phyloP scores from a whole-genome alignment of 2,329 filamentous ascomycete species.

The Ophiostoma quercus region DNA sequence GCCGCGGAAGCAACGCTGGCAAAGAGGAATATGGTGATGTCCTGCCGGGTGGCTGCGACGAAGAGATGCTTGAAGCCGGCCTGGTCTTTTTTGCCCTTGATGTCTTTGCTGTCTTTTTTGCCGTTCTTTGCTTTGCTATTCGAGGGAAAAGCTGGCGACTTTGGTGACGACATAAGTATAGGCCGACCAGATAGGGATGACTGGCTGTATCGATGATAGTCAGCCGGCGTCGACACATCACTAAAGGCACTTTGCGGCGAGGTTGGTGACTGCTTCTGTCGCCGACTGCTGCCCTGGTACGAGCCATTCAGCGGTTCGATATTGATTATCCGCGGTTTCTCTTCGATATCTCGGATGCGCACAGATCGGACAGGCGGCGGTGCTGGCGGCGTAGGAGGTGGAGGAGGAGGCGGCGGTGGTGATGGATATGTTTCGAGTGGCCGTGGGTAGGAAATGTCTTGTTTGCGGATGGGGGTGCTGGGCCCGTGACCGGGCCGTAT shows the following conservation, averaged over 20 bases:
- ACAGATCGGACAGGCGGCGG: slow-evolving; percentile 14
- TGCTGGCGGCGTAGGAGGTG: background rate
- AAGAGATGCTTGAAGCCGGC: slow-evolving; percentile 50
- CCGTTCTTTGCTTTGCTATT: background rate
- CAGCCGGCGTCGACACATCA: background rate
- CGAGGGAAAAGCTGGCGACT: background rate
- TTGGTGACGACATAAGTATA: background rate
- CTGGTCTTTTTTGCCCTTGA: background rate
- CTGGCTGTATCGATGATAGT: background rate
- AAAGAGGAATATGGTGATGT: slow-evolving; percentile 49
- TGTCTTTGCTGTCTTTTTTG: background rate
- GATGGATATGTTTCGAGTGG: background rate
- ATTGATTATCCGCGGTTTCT: slow-evolving; percentile 18
- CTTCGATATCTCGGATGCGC: slow-evolving; percentile 18
- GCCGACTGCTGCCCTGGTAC: background rate
- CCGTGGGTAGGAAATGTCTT: slow-evolving; percentile 19
- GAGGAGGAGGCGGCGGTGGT: background rate
- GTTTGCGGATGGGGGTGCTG: slow-evolving; percentile 15
- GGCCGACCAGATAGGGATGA: background rate
- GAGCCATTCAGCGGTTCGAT: slow-evolving; percentile 8
- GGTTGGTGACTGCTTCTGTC: background rate
- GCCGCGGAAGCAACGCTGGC: slow-evolving; percentile 54
- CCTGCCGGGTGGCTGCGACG: slow-evolving; percentile 60
- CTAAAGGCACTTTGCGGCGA: slow-evolving; percentile 3
- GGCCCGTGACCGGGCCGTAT: background rate